Conservation (phyloP, 1,139 yeast genomes). For the Hanseniaspora uvarum region DNA sequence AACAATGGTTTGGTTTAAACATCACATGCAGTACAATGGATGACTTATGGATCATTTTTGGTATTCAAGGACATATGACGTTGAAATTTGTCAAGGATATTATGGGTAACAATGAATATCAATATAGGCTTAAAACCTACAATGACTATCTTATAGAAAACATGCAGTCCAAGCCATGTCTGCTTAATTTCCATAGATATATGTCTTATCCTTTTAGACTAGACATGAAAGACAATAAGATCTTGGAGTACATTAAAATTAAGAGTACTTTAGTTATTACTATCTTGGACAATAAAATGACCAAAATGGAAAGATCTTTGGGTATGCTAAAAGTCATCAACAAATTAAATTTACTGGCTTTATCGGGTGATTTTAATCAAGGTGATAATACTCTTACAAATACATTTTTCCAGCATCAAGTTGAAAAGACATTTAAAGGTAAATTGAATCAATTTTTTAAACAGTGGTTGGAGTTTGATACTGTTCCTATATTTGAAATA, state of each 20-base stretch:
- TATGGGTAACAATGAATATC: constrained; percentile 76
- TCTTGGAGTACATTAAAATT: constrained; percentile 50
- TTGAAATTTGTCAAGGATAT: constrained; percentile 55
- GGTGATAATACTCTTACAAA: constrained; percentile 10
- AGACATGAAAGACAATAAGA: constrained; percentile 37
- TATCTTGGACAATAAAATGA: constrained; percentile 83
- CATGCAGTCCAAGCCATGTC: constrained; percentile 74
- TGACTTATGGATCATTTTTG: constrained; percentile 88
- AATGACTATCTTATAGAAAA: constrained; percentile 58
- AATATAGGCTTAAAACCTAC: constrained; percentile 55
- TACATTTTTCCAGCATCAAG: constrained; percentile 58
- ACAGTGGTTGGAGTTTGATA: constrained; percentile 88
- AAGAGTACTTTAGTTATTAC: constrained; percentile 81
- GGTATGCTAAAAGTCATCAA: constrained; percentile 89
- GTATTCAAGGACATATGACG: constrained; percentile 78
- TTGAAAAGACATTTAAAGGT: constrained; percentile 87
- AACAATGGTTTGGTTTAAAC: constrained; percentile 91
- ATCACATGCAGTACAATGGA: constrained; percentile 71
- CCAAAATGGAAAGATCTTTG: constrained; percentile 87
- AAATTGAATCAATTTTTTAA: constrained; percentile 73
- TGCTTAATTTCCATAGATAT: constrained; percentile 55
- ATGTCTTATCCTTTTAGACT: constrained; percentile 51
- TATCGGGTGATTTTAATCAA: constrained; percentile 82
- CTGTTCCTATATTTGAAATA: constrained; percentile 78
- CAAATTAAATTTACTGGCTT: constrained; percentile 80